Percentiles rank a stretch among this genome's conserved stretches.
These are phyloP conservation scores for Breviolum minutum DNA, from an alignment of 73 alveolate genomes.

Conservation along the genomic window DNA sequence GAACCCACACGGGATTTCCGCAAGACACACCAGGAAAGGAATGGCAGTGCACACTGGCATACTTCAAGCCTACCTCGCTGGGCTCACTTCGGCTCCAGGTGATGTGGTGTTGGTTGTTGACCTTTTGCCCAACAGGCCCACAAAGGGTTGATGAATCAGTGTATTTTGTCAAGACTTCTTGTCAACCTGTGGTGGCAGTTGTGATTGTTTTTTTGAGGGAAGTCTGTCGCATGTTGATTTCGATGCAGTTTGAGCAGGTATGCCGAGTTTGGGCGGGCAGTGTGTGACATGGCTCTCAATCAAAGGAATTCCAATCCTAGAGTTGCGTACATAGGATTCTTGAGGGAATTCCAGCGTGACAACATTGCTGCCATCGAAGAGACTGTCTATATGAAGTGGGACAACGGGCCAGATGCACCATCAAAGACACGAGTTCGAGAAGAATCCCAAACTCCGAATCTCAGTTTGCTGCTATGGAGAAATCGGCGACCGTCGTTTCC, in stretches of 20 bases:
- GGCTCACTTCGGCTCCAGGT: background rate
- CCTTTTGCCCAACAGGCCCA: constrained; percentile 22
- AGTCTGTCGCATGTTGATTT: background rate
- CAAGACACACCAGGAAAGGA: background rate
- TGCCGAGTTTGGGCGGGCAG: background rate
- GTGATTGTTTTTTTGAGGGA: background rate
- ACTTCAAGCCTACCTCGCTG: background rate
- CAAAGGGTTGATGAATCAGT: no score
- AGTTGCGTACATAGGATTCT: background rate
- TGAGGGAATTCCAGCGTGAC: background rate
- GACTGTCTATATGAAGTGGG: background rate
- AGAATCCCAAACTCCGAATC: background rate
- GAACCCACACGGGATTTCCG: no score
- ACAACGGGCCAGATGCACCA: background rate
- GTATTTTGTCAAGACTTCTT: no score
- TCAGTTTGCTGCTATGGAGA: background rate
- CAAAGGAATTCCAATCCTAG: background rate
- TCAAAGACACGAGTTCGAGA: background rate
- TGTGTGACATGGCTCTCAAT: background rate
- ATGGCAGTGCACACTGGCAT: background rate
- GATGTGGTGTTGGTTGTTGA: background rate
- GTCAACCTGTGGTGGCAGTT: background rate
- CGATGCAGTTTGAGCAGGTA: background rate
- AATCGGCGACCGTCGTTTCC: background rate
- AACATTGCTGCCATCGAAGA: background rate